Percentiles rank a stretch among this genome's conserved stretches.
These are phyloP conservation scores for Kluyveromyces aestuarii DNA, from an alignment of 805 yeast species.

Conservation along the genomic window DNA sequence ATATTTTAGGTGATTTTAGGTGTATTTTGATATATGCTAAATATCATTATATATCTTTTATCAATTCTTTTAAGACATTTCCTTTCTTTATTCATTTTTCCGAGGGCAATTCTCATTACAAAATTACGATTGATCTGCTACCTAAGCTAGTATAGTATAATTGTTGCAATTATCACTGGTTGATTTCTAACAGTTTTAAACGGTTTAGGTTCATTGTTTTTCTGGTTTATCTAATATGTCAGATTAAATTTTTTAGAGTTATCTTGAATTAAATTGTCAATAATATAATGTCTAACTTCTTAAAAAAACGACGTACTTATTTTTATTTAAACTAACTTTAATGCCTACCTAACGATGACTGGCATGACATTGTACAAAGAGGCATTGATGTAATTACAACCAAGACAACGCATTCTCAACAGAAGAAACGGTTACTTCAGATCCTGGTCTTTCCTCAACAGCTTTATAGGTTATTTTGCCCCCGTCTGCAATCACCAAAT, in stretches of 20 bases:
- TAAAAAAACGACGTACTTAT: too few relatives aligned
- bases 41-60: background rate
- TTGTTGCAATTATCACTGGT: background rate
- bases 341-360: too few relatives aligned
- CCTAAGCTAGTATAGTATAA: background rate
- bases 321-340: too few relatives aligned
- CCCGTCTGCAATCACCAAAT: constrained; percentile 58
- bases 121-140: background rate
- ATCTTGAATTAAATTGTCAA: too few relatives aligned
- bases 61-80: background rate
- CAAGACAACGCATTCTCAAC: constrained; percentile 27
- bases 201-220: background rate
- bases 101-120: background rate
- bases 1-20: background rate
- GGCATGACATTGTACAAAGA: too few relatives aligned
- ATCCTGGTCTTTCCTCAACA: constrained; percentile 28
- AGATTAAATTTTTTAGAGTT: background rate
- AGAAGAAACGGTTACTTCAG: constrained; percentile 30
- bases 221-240: background rate
- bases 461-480: constrained; percentile 43
- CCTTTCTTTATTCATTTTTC: background rate
- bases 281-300: too few relatives aligned
- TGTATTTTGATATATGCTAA: background rate
- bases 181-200: background rate
- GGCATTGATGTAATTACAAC: constrained; percentile 8